phyloP scores from a whole-genome alignment of 2,329 filamentous ascomycete genomes.

The Lasiodiplodia theobromae region DNA sequence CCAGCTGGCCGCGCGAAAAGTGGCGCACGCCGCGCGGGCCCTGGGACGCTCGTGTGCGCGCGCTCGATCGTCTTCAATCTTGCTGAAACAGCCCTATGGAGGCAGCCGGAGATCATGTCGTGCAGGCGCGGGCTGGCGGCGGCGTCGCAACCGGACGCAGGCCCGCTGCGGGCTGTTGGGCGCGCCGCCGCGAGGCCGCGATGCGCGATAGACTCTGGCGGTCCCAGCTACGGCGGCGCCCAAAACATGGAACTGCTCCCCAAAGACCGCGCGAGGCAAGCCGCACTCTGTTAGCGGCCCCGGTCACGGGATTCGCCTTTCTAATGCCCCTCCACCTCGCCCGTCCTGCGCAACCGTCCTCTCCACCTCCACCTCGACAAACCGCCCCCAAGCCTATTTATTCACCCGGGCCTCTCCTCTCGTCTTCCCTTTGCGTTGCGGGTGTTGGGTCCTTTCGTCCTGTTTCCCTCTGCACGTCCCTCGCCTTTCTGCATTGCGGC shows the following conservation, averaged over 20 bases:
- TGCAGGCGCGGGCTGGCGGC: constrained; percentile 26
- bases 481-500: constrained; percentile 36
- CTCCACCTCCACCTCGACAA: constrained; percentile 30
- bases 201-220: constrained; percentile 28
- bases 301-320: constrained; percentile 29
- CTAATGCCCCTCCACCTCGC: constrained; percentile 36
- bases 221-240: constrained; percentile 17
- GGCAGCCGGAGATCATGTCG: constrained; percentile 27
- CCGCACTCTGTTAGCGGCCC: constrained; percentile 13
- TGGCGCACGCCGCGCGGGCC: constrained; percentile 23
- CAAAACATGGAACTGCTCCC: constrained; percentile 30
- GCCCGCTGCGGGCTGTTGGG: constrained; percentile 22
- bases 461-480: constrained; percentile 35
- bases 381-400: constrained; percentile 32
- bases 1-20: constrained; percentile 27
- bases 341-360: constrained; percentile 29
- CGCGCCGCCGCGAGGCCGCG: constrained; percentile 22
- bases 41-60: constrained; percentile 23
- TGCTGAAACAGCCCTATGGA: constrained; percentile 30
- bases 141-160: constrained; percentile 24
- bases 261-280: constrained; percentile 27
- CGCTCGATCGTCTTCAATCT: constrained; percentile 30
- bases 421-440: constrained; percentile 44
- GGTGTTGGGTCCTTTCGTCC: constrained; percentile 37
- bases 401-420: constrained; percentile 30